A percentile compares a stretch with the other conserved stretches of the same genome.
Evolutionary conservation across 768 basidiomycete genomes (phyloP).

Genomic region (Hypholoma fasciculare): DNA sequence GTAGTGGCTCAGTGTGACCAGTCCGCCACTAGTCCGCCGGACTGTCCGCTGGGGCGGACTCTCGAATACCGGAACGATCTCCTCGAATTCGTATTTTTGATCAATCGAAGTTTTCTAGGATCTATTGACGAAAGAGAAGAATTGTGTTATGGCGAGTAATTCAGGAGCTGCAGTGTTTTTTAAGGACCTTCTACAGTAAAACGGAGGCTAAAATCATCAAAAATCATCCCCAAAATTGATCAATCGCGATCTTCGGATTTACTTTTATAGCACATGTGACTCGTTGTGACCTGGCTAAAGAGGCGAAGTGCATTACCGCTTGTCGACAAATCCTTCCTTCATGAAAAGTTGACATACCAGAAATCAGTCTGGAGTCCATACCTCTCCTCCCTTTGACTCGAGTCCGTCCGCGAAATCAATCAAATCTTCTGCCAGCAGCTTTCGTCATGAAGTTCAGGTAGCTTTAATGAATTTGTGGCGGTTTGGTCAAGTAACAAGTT

Average conservation of each 20-base stretch:
- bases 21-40: no score
- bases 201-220: not conserved
- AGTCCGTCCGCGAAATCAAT: slow-evolving; percentile 16
- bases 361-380: slow-evolving; percentile 35
- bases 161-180: no score
- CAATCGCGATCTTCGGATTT: not conserved
- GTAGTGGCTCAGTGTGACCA: no score
- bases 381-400: slow-evolving; percentile 34
- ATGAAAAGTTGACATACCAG: not conserved
- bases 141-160: no score
- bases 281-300: not conserved
- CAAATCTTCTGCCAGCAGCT: slow-evolving; percentile 18
- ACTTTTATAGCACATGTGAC: not conserved
- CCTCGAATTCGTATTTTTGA: not conserved
- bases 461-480: not conserved
- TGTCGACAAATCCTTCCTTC: not conserved
- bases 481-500: not conserved
- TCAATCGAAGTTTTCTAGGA: not conserved
- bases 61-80: no score
- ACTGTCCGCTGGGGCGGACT: no score
- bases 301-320: not conserved
- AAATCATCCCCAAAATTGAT: no score
- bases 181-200: no score
- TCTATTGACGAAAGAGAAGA: not conserved
- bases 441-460: slow-evolving; percentile 65